These are phyloP conservation scores for Orbilia brochopaga DNA, from an alignment of 2,329 filamentous ascomycete species.

Conservation along the genomic window DNA sequence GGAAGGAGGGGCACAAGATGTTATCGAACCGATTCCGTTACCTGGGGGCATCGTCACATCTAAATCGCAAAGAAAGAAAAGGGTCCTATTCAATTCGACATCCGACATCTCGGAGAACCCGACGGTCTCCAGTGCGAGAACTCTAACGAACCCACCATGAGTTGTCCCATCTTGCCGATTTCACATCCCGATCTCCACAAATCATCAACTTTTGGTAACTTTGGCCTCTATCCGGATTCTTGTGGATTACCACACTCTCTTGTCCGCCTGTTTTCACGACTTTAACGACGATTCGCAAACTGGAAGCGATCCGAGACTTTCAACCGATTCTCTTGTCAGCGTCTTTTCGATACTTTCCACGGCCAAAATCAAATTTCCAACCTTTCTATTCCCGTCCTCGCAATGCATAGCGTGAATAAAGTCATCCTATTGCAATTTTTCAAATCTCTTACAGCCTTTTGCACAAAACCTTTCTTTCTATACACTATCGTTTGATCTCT, in stretches of 20 bases:
- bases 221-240: not conserved
- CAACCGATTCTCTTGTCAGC: not conserved
- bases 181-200: not conserved
- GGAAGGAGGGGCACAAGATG: slow-evolving; percentile 28
- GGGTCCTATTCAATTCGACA: slow-evolving; percentile 46
- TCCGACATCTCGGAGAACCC: slow-evolving; percentile 44
- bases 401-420: slow-evolving; percentile 33
- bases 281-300: not conserved
- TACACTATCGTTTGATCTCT: not conserved
- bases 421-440: slow-evolving; percentile 1
- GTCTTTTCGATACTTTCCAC: slow-evolving; percentile 1
- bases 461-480: not conserved
- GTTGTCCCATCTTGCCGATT: not conserved
- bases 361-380: not conserved
- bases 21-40: slow-evolving; percentile 44
- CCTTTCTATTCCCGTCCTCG: not conserved
- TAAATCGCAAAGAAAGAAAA: slow-evolving; percentile 45
- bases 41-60: slow-evolving; percentile 45
- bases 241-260: not conserved
- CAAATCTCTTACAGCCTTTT: not conserved
- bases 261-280: slow-evolving; percentile 4
- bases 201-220: not conserved
- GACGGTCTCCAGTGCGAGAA: slow-evolving; percentile 35
- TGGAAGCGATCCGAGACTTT: not conserved
- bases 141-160: slow-evolving; percentile 13